phyloP scores from a whole-genome alignment of 441 rosid genomes.

The Populus hybrid region DNA sequence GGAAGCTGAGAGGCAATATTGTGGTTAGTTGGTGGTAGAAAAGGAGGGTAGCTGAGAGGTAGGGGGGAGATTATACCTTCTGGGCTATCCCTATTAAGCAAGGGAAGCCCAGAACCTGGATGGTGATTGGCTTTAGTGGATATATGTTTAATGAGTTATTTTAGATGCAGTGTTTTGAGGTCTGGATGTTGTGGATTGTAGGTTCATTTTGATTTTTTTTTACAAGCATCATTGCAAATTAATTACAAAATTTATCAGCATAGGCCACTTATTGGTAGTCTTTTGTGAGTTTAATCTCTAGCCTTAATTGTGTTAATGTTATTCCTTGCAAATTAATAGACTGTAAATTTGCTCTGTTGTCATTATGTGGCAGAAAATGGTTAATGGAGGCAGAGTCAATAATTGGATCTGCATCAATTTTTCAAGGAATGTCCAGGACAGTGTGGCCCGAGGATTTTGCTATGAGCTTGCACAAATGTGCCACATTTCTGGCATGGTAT shows the following conservation, averaged over 20 bases:
- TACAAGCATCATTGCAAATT: not conserved
- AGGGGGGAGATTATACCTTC: not conserved
- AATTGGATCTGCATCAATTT: slow-evolving; percentile 89
- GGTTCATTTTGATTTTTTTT: not conserved
- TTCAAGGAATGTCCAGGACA: slow-evolving; percentile 68
- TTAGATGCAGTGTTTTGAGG: not conserved
- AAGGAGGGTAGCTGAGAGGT: not conserved
- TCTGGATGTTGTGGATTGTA: not conserved
- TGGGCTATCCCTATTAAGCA: not conserved
- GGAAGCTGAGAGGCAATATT: not conserved
- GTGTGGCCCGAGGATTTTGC: slow-evolving; percentile 72
- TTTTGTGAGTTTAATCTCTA: not conserved
- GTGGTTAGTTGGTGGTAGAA: not conserved
- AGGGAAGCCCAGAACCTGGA: not conserved
- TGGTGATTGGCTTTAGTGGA: not conserved
- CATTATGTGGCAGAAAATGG: slow-evolving; percentile 74
- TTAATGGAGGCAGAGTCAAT: slow-evolving; percentile 85
- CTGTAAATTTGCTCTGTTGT: not conserved
- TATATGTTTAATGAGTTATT: not conserved
- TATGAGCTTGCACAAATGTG: slow-evolving; percentile 90
- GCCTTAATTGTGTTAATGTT: not conserved
- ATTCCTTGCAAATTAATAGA: not conserved
- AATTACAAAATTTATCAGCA: not conserved
- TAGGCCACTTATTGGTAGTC: not conserved
- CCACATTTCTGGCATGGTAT: slow-evolving; percentile 80